Conservation (phyloP, 1,284 basidiomycete species). For the Marasmius sp. region DNA sequence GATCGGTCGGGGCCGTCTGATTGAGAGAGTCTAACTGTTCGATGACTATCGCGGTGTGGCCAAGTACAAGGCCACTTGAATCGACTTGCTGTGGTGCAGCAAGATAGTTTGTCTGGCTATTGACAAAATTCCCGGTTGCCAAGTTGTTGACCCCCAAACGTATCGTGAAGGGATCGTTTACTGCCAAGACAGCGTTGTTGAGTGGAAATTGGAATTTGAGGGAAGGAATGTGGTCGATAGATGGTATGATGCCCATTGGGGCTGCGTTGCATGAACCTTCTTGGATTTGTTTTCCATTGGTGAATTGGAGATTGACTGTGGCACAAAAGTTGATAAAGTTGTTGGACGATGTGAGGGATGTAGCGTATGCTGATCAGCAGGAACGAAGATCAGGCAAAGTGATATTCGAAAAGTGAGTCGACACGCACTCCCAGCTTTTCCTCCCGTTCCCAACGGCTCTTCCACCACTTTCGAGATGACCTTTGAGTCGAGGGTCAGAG, state of each 20-base stretch:
- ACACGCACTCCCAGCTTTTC: too few relatives aligned
- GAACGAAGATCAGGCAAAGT: neutral
- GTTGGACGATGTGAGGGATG: conserved; percentile 34
- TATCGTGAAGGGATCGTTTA: conserved; percentile 48
- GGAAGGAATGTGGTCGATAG: conserved; percentile 39
- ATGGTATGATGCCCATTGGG: conserved; percentile 42
- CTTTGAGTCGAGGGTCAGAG: neutral
- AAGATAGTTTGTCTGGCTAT: conserved; percentile 56
- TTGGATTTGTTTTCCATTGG: conserved; percentile 35
- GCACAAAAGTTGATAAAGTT: conserved; percentile 50
- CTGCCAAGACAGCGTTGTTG: conserved; percentile 42
- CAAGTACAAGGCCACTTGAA: conserved; percentile 49
- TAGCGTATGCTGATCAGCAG: neutral
- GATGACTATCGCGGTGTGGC: conserved; percentile 68
- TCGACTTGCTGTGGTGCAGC: conserved; percentile 61
- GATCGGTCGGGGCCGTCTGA: conserved; percentile 56
- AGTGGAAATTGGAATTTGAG: conserved; percentile 43
- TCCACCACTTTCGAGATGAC: neutral
- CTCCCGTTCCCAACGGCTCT: too few relatives aligned
- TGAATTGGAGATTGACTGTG: conserved; percentile 23
- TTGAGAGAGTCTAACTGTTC: conserved; percentile 52
- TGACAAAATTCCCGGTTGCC: conserved; percentile 53
- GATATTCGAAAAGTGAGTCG: too few relatives aligned
- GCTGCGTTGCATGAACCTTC: conserved; percentile 52
- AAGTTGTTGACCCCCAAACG: conserved; percentile 40